Evolutionary conservation across 257 asterid species (phyloP), one percentile per base, ranked within the genome.

Genomic region (Forsythia suspensa): DNA sequence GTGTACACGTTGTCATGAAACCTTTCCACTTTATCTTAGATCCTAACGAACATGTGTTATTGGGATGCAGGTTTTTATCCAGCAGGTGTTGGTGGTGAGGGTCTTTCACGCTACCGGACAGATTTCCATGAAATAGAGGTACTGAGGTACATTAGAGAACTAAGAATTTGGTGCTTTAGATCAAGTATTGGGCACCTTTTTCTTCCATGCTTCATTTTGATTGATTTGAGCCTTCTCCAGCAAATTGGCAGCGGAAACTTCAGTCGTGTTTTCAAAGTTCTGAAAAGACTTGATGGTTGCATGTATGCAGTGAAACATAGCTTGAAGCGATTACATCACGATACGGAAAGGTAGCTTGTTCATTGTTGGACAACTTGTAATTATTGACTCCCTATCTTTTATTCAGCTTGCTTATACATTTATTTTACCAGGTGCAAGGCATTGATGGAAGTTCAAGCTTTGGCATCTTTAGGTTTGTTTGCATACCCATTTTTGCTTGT

Each of bases 361-460:
- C 21, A 40, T 75, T 75, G 48, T 55, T 71, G 29, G 39, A 52
- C 44, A 73, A 39, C 63, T 78, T 77, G 43, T 68, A 71, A 24
- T 70, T 12, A 39, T 21, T 37, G 77, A 70, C 70, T 63, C 70
- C 24, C 38, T 74, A 69, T 78, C 40, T 77, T 68, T 70, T 70
- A 16, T 76, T 67, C 63, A 68, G 70, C 59, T 74, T 66, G 73
- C 78, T 69, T 15, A 79, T 77, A 29, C 63, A 20, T 77, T 82
- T 37, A 39, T 66, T 78, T 51, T 65, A 65, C 67, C 91, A 95
- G 99, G 91, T 84, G 94, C 77, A 91, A 89, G 85, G 99, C 99
- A 82, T 87, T 93, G 87, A 95, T 91, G 98, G 99, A 95, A 87
- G 99, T 95, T 85, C 99, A 95, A 86, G 92, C 98, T 73, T 79